Base-by-base conservation (phyloP, 2,329 filamentous ascomycete genomes). In the Atkinsonella hypoxylon region DNA sequence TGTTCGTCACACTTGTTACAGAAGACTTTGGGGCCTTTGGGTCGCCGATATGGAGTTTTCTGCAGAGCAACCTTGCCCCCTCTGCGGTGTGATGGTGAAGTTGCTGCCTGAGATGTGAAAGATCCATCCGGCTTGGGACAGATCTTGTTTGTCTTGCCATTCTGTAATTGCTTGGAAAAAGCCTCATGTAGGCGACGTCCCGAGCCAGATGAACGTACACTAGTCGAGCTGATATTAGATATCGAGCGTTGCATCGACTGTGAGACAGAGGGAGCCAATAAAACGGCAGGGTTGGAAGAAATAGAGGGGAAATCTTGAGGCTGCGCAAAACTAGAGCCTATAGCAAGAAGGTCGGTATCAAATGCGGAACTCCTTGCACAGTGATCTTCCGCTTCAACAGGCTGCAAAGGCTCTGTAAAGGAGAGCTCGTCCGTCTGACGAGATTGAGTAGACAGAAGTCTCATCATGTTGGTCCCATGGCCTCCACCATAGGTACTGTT, bases 1-100 rank as follows among this genome's bases (percentile, higher is more conserved):
- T 87, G 78, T 50, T 87, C 82, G 48, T 76, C 75, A 69, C 89
- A 95, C 53, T 78, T 70, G 1, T 68, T 63, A 64, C 89, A 95
- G 61, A 77, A 78, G 54, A 87, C 81, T 64, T 86, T 88, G 36
- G 79, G 78, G 54, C 86, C 82, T 58, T 79, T 79, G 26, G 85
- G 85, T 15, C 86, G 82, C 47, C 74, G 68, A 54, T 78, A 76
- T 39, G 68, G 64, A 15, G 53, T 62, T 49, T 69, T 64, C 57
- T 71, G 75, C 26, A 73, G 69, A 20, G 66, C 59, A 2, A 71
- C 57, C 59, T 76, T 78, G 26, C 66, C 65, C 32, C 70, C 69
- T 49, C 68, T 71, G 54, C 68, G 67, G 31, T 57, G 45, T 15
- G 50, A 34, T 26, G 55, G 53, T 11, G 54, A 50, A 22, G 55